Conservation (phyloP, 1,284 basidiomycete species). For the Ustilago bromivora region DNA sequence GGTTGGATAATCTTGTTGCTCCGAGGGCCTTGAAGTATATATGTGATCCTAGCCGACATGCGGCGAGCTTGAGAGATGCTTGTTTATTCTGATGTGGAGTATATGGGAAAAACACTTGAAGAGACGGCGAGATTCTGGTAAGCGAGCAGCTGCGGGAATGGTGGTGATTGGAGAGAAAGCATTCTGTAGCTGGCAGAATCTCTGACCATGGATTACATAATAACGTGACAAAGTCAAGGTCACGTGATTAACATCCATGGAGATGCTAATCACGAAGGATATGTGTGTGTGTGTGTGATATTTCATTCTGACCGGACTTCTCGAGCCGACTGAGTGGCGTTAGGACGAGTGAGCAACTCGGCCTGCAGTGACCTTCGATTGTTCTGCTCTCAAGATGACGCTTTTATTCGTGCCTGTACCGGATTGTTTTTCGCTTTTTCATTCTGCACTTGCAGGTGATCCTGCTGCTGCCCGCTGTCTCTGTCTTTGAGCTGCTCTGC, state of each 20-base stretch:
- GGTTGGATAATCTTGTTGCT: not conserved
- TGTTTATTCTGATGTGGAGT: not conserved
- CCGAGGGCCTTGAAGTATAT: not conserved
- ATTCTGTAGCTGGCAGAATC: no score
- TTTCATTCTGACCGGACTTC: not conserved
- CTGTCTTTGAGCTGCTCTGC: not conserved
- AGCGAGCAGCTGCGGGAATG: no score
- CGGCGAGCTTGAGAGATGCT: not conserved
- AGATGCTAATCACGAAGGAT: conserved; percentile 1
- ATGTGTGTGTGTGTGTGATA: not conserved
- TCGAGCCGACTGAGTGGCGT: not conserved
- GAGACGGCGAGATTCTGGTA: no score
- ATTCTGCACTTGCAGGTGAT: conserved; percentile 1
- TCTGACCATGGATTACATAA: not conserved
- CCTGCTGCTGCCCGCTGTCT: not conserved
- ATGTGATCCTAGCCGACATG: not conserved
- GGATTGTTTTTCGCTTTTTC: not conserved
- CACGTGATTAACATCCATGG: not conserved
- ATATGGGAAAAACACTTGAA: not conserved
- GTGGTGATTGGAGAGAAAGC: no score
- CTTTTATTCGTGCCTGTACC: not conserved
- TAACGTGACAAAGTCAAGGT: not conserved
- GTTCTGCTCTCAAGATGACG: not conserved
- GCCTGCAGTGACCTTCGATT: not conserved
- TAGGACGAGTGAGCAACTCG: not conserved